Base-by-base conservation (phyloP, 495 filamentous ascomycete genomes). In the Penicillium silybi region DNA sequence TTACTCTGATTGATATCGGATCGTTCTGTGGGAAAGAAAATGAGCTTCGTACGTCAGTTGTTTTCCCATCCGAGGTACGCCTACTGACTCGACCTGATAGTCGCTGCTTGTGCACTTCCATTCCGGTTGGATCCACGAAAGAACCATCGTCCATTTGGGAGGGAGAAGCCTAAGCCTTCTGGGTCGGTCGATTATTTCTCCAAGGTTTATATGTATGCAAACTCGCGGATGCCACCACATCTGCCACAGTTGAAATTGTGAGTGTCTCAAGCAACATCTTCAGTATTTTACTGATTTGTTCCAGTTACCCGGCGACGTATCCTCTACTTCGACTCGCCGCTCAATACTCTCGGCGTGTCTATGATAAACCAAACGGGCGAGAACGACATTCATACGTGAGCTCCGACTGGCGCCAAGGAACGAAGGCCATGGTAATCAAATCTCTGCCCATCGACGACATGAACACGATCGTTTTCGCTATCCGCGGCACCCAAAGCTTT, bases 341-440 rank as follows among this genome's bases (percentile, higher is more conserved):
- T 0, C 77, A 82, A 48, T 90, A 89, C 62, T 87, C 89, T 1
- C 76, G 83, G 52, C 73, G 78, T 15, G 89, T 84, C 8, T 93
- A 93, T 63, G 73, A 78, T 10, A 82, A 78, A 38, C 86, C 86
- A 0, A 62, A 61, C 0, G 77, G 78, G 0, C 65, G 64, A 29
- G 85, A 88, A 65, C 71, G 74, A 22, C 79, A 86, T 40, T 75
- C 82, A 1, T 86, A 86, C 56, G 72, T 90, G 25, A 71, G 82
- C 13, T 80, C 85, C 1, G 81, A 91, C 59, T 88, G 81, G 81
- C 77, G 72, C 20, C 74, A 77, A 0, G 87, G 88, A 15, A 86
- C 87, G 18, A 93, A 93, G 63, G 86, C 88, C 18, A 90, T 90
- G 86, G 81, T 89, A 22, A 83, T 93, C 64, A 90, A 90, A 53